Evolutionary conservation across 1,284 basidiomycete species (phyloP), one percentile per base, ranked within the genome.

Genomic region (Cystobasidiaceae sp.): DNA sequence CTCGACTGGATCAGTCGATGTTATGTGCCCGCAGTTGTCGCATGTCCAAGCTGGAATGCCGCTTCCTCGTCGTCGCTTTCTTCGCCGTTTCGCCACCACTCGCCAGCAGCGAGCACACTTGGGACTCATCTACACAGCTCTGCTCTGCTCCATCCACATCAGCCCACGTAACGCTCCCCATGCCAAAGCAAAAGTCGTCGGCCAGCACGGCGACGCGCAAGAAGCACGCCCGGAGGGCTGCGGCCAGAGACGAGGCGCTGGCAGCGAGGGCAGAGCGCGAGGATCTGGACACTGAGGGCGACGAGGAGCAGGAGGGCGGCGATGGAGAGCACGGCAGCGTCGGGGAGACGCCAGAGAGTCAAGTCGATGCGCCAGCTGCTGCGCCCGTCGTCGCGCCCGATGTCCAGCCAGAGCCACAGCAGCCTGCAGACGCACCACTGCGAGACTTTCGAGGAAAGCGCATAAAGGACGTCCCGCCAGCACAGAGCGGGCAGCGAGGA

Each of bases 191-290:
- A 27, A 60, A 60, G 46, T 60, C 58, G 13, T 60, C 58, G 17
- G 69, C 72, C 6, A 69, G 67, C 15, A 85, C 88, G 2, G 89
- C 79, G 1, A 94, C 91, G 11, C 84, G 90, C 61, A 93, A 92
- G 81, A 93, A 80, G 74, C 75, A 90, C 75, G 86, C 86, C 21
- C 84, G 85, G 55, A 88, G 85, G 71, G 81, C 83, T 11, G 49
- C 49, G 25, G 58, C 56, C 11, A 59, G 48, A 25, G 54, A 44
- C 21, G 48, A 37, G 25, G 49, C 56, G 62, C 45, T 39, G 44
- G 32, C 63, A 66, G 50, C 66, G 65, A 13, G 68, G 67, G 9
- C 63, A 66, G 65, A 33, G 13, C 25, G n/a, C 3, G 58, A 60
- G 11, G 45, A 60, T 44, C 58, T 34, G 7, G 43, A n/a, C 37